Evolutionary conservation across 495 filamentous ascomycete species (phyloP).

Genomic region (Xylaria nigripes): DNA sequence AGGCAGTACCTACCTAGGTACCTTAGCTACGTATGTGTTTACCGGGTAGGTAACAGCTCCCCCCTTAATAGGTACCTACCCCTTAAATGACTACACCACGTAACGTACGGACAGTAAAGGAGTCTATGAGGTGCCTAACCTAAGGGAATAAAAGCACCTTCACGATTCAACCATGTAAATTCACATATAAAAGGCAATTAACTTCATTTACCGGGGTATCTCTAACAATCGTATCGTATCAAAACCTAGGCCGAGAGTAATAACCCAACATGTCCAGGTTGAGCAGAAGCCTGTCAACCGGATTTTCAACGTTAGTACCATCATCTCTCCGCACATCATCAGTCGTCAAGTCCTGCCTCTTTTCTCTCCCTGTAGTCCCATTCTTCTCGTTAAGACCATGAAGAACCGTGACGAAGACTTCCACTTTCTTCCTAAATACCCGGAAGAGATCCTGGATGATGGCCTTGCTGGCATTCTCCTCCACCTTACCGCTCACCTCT

Average conservation of each 20-base stretch:
- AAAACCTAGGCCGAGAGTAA: constrained; percentile 30
- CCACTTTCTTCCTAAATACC: constrained; percentile 57
- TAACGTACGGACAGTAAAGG: too few species aligned
- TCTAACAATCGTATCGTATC: constrained; percentile 3
- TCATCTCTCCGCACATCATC: constrained; percentile 18
- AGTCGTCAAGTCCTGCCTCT: constrained; percentile 27
- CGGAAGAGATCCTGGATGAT: constrained; percentile 49
- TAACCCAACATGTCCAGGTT: constrained; percentile 56
- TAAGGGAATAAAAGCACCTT: too few species aligned
- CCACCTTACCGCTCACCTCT: constrained; percentile 16
- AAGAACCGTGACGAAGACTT: constrained; percentile 59
- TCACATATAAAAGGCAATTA: too few species aligned
- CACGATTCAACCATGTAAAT: too few species aligned
- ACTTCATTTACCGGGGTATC: constrained; percentile 17
- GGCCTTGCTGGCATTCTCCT: constrained; percentile 29
- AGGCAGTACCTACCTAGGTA: too few species aligned
- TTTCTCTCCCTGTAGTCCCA: constrained; percentile 43
- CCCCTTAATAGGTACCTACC: not conserved
- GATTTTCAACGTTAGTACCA: constrained; percentile 31
- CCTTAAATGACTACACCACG: too few species aligned
- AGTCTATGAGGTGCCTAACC: too few species aligned
- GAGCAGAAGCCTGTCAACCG: constrained; percentile 46
- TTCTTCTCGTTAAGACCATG: constrained; percentile 52
- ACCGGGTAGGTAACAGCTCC: too few species aligned
- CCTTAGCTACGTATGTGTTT: too few species aligned